phyloP scores from a whole-genome alignment of 805 yeast species.

The Ogataea corticis region DNA sequence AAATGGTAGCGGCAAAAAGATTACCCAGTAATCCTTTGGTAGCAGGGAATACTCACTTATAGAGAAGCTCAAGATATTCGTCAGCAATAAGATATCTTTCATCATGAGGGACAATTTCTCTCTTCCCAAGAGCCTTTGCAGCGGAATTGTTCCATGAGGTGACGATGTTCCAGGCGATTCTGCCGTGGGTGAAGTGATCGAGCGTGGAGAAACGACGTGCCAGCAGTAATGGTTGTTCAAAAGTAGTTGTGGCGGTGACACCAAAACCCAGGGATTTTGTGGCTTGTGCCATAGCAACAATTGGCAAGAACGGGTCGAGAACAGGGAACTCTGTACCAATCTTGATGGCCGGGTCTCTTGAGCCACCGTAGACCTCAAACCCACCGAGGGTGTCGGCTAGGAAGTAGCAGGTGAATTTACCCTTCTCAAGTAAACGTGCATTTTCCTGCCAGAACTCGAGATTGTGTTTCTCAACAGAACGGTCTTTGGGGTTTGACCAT shows the following conservation, averaged over 20 bases:
- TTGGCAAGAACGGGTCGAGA: slow-evolving; percentile 30
- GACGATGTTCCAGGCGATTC: slow-evolving; percentile 37
- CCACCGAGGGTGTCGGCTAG: slow-evolving; percentile 15
- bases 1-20: background rate
- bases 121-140: slow-evolving; percentile 30
- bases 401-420: slow-evolving; percentile 13
- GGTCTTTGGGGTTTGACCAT: slow-evolving; percentile 25
- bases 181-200: slow-evolving; percentile 34
- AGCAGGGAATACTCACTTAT: slow-evolving; percentile 15
- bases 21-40: background rate
- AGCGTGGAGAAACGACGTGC: slow-evolving; percentile 34
- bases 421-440: slow-evolving; percentile 12
- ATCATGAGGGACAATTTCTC: slow-evolving; percentile 32
- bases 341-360: slow-evolving; percentile 12
- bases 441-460: slow-evolving; percentile 20
- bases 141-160: slow-evolving; percentile 22
- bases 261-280: slow-evolving; percentile 34
- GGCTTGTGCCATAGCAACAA: slow-evolving; percentile 38
- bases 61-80: slow-evolving; percentile 31
- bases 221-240: slow-evolving; percentile 34
- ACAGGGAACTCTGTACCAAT: slow-evolving; percentile 14
- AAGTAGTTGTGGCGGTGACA: slow-evolving; percentile 34
- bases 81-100: slow-evolving; percentile 32
- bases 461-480: slow-evolving; percentile 16
- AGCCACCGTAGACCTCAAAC: slow-evolving; percentile 14